Conservation (phyloP, 2,329 filamentous ascomycete species). For the Cryphonectria naterciae region DNA sequence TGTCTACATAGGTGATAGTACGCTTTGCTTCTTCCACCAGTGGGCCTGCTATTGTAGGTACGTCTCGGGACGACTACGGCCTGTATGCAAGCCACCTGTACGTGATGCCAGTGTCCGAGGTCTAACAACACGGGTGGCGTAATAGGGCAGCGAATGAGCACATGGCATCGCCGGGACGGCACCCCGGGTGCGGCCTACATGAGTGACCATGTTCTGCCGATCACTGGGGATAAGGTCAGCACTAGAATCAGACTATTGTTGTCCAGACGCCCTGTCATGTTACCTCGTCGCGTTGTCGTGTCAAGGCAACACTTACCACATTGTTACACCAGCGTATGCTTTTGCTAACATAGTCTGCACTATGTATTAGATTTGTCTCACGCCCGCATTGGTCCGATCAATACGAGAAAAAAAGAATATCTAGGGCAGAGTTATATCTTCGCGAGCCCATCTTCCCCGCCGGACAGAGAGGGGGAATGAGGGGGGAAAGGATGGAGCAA, state of each 20-base stretch:
- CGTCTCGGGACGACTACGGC: constrained; percentile 3
- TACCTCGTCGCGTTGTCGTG: not conserved
- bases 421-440: not conserved
- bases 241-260: constrained; percentile 13
- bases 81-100: constrained; percentile 6
- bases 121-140: not conserved
- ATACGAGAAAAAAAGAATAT: not conserved
- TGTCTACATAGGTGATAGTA: too few species aligned
- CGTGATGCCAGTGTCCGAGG: constrained; percentile 3
- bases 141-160: constrained; percentile 7
- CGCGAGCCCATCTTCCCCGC: not conserved
- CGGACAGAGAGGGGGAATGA: not conserved
- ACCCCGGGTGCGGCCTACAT: not conserved
- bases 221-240: not conserved
- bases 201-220: not conserved
- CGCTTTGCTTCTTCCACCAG: not conserved
- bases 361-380: not conserved
- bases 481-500: not conserved
- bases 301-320: not conserved
- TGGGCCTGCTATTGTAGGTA: not conserved
- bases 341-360: not conserved
- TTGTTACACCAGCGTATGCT: not conserved
- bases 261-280: constrained; percentile 5
- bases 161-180: not conserved
- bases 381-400: not conserved